A percentile compares a stretch with the other conserved stretches of the same genome.
These are phyloP conservation scores for Salix exigua DNA, from an alignment of 345 rosid species.

Conservation along the genomic window DNA sequence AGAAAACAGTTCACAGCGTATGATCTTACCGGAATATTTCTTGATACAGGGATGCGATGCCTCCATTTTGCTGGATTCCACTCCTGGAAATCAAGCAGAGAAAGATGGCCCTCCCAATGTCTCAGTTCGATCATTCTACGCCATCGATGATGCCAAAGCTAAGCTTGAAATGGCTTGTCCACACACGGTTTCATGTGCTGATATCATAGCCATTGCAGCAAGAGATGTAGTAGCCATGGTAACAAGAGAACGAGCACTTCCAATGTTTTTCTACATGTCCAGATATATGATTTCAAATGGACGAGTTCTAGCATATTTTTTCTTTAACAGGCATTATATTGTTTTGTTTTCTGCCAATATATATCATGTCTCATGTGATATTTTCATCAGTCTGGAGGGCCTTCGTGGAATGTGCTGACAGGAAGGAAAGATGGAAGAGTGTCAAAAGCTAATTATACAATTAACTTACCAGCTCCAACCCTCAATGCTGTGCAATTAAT, in stretches of 20 bases:
- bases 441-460: conserved; percentile 60
- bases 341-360: neutral
- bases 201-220: conserved; percentile 61
- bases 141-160: conserved; percentile 63
- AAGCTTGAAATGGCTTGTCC: conserved; percentile 74
- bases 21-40: neutral
- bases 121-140: conserved; percentile 71
- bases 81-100: conserved; percentile 66
- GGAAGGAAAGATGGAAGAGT: conserved; percentile 79
- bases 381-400: conserved; percentile 61
- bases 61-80: conserved; percentile 62
- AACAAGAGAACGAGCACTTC: neutral
- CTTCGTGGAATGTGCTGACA: conserved; percentile 59
- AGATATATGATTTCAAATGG: no score
- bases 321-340: neutral
- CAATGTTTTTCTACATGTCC: neutral
- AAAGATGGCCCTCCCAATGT: conserved; percentile 82
- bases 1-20: neutral
- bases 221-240: conserved; percentile 77
- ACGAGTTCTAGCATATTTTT: neutral
- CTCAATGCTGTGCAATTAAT: conserved; percentile 61
- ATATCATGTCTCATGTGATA: neutral
- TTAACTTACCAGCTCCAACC: conserved; percentile 66
- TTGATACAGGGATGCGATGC: conserved; percentile 75
- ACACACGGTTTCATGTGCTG: conserved; percentile 66